Evolutionary conservation across 2,329 filamentous ascomycete species (phyloP).

Genomic region (Mariannaea sp.): DNA sequence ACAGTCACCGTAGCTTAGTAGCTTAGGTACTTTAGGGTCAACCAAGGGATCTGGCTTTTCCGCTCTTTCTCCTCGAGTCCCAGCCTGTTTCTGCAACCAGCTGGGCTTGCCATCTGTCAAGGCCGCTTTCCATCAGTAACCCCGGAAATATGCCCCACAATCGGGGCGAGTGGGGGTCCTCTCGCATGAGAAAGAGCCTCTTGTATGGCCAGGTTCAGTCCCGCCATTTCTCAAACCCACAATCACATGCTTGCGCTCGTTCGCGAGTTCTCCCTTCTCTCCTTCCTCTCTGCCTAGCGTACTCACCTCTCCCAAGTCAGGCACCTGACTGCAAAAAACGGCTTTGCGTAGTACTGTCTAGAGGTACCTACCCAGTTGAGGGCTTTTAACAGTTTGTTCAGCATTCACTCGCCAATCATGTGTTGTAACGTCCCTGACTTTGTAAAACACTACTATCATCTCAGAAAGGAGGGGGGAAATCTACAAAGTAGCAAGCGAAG

Average conservation of each 20-base stretch:
- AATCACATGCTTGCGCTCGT: constrained; percentile 18
- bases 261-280: background rate
- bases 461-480: background rate
- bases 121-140: constrained; percentile 37
- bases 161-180: constrained; percentile 29
- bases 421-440: background rate
- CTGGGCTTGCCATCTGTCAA: constrained; percentile 29
- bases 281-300: background rate
- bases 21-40: too few species aligned
- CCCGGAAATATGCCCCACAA: constrained; percentile 27
- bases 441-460: constrained; percentile 10
- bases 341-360: too few species aligned
- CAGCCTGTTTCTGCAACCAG: constrained; percentile 31
- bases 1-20: constrained; percentile 22
- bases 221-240: constrained; percentile 13
- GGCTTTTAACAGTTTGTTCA: too few species aligned
- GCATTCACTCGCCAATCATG: constrained; percentile 11
- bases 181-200: background rate
- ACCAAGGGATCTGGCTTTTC: too few species aligned
- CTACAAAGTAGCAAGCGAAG: background rate
- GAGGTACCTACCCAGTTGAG: too few species aligned
- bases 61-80: constrained; percentile 21
- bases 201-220: constrained; percentile 22
- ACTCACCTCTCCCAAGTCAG: background rate
- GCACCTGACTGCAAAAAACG: background rate